Percentiles rank a stretch among this genome's conserved stretches.
Conservation (phyloP, 305 asterid species). For the Striga hermonthica region DNA sequence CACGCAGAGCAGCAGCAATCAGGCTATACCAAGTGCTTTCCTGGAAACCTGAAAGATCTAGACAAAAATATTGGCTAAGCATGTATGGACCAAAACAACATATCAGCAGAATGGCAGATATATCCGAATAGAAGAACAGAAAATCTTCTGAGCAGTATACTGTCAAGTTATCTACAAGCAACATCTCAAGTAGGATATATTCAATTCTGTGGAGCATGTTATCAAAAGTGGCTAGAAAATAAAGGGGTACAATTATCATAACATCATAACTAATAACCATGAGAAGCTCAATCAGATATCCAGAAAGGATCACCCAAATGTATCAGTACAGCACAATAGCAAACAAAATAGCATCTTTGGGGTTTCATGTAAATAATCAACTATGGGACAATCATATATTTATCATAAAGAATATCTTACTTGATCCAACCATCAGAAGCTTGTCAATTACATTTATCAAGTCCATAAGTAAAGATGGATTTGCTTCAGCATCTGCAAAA, state of each 20-base stretch:
- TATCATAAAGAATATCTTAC: constrained; percentile 44
- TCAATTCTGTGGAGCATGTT: constrained; percentile 2
- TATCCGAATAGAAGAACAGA: constrained; percentile 19
- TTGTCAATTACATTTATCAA: constrained; percentile 65
- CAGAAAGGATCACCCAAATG: constrained; percentile 16
- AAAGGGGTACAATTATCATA: not conserved
- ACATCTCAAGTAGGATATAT: constrained; percentile 1
- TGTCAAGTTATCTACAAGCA: constrained; percentile 19
- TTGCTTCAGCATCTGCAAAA: constrained; percentile 43
- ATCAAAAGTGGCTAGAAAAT: not conserved
- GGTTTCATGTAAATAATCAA: constrained; percentile 18
- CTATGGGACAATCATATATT: constrained; percentile 21
- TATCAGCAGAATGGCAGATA: constrained; percentile 26
- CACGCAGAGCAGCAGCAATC: constrained; percentile 68
- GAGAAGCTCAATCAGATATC: constrained; percentile 10
- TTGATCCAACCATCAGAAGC: constrained; percentile 51
- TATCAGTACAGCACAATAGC: constrained; percentile 8
- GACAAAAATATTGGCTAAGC: constrained; percentile 23
- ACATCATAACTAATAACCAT: constrained; percentile 9
- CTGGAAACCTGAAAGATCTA: constrained; percentile 48
- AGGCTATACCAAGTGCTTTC: constrained; percentile 59
- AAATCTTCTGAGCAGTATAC: constrained; percentile 6
- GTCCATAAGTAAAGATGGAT: constrained; percentile 53
- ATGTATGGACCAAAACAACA: constrained; percentile 3
- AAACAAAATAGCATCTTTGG: constrained; percentile 1